Evolutionary conservation across 148 eudicot genomes (phyloP).

Genomic region (Euryodendron excelsum): DNA sequence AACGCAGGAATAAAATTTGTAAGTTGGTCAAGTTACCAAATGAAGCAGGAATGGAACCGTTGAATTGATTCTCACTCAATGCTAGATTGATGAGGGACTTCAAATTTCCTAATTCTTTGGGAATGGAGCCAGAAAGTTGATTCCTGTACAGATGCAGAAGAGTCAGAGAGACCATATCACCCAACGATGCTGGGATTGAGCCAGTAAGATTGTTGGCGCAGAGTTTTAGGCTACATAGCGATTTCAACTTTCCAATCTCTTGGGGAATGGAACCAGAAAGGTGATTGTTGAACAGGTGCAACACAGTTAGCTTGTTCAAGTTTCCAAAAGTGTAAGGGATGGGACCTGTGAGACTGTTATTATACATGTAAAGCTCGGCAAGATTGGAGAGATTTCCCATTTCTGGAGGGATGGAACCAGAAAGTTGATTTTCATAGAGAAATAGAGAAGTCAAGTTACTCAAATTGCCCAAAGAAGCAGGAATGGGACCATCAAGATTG

Average conservation of each 20-base stretch:
- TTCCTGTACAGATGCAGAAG: background rate
- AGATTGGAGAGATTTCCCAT: no score
- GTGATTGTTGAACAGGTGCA: background rate
- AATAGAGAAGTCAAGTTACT: no score
- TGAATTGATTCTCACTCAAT: background rate
- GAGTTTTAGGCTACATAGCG: no score
- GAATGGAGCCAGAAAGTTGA: background rate
- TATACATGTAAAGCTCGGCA: background rate
- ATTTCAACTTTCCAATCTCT: no score
- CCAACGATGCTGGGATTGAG: no score
- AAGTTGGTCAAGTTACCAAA: background rate
- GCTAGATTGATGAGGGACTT: background rate
- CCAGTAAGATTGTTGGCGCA: no score
- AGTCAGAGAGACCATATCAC: background rate
- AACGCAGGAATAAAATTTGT: background rate
- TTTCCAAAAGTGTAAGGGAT: background rate
- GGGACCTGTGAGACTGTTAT: background rate
- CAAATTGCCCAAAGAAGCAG: no score
- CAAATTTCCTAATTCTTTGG: conserved; percentile 5
- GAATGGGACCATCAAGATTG: no score
- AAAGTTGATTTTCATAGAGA: no score
- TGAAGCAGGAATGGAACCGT: no score
- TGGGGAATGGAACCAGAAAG: no score
- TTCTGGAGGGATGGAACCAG: no score
- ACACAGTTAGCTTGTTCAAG: background rate